Base-by-base conservation (phyloP, 805 yeast genomes). In the Candida sonorensis region DNA sequence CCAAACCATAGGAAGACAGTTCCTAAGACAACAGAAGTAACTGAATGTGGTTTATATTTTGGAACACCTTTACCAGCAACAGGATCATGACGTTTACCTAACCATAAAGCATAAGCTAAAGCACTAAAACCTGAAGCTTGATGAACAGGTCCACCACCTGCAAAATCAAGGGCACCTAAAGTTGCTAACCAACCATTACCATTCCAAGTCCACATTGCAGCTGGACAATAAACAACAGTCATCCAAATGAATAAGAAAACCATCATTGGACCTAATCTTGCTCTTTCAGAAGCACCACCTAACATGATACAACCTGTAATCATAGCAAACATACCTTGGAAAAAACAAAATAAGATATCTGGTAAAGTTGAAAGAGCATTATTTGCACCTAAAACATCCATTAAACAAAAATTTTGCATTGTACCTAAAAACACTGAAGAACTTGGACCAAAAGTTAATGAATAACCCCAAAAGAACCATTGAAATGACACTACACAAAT, bases 121-220 rank as follows among this genome's bases (percentile, higher is more conserved):
- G 97, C 97, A 57, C 94, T 94, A 46, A 79, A 83, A 47, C 98
- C 98, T 23, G 95, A 83, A 48, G 87, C 66, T 65, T 84, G 85
- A 65, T 92, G 98, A 39, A 92, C 97, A 40, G 97, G 96, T 42
- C 96, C 96, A 55, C 97, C 97, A 55, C 98, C 98, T 15, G 98
- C 98, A 55, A 84, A 92, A 66, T 92, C 98, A 40, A 86, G 72
- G 23, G 88, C 80, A 44, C 97, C 97, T 34, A 90, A 68, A 29
- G 62, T 61, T 35, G 69, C 72, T 44, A 90, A 69, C 98, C 97
- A 92, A 33, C 98, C 98, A 36, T 72, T 72, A 17, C 80, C 73
- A 59, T 90, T 90, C 98, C 98, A 92, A 17, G 95, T 83, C 97
- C 97, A 90, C 64, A 81, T 82, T 12, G 97, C 98, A 59, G 82